phyloP scores from a whole-genome alignment of 805 yeast genomes.

The Phaffomyces thermotolerans region DNA sequence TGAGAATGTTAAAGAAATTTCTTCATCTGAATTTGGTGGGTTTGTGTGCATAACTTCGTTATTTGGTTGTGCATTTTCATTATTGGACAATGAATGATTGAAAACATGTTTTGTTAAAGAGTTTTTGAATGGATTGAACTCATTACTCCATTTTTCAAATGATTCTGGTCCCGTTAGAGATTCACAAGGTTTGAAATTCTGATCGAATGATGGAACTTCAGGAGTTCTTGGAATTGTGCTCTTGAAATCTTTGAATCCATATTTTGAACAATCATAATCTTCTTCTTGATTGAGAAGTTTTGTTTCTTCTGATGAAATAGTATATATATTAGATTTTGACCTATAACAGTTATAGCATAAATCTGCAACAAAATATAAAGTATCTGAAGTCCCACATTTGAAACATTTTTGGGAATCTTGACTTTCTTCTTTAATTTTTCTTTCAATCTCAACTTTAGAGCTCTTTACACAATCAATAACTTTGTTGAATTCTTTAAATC shows the following conservation, averaged over 20 bases:
- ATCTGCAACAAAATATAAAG: slow-evolving; percentile 14
- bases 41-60: too few relatives aligned
- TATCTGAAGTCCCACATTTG: slow-evolving; percentile 2
- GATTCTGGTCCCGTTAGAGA: not conserved
- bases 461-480: slow-evolving; percentile 1
- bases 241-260: not conserved
- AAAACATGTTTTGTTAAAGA: not conserved
- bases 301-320: too few relatives aligned
- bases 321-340: not conserved
- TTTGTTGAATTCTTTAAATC: slow-evolving; percentile 31
- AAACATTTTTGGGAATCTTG: not conserved
- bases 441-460: not conserved
- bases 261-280: not conserved
- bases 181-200: not conserved
- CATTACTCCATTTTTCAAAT: not conserved
- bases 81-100: not conserved
- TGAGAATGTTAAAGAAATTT: too few relatives aligned
- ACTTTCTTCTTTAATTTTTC: not conserved
- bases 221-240: not conserved
- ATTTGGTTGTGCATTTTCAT: too few relatives aligned
- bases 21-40: too few relatives aligned
- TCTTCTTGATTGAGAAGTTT: not conserved
- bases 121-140: slow-evolving; percentile 3
- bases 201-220: not conserved
- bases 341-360: slow-evolving; percentile 13